Base-by-base conservation (phyloP, 441 rosid genomes). In the Heliophila coronopifolia region DNA sequence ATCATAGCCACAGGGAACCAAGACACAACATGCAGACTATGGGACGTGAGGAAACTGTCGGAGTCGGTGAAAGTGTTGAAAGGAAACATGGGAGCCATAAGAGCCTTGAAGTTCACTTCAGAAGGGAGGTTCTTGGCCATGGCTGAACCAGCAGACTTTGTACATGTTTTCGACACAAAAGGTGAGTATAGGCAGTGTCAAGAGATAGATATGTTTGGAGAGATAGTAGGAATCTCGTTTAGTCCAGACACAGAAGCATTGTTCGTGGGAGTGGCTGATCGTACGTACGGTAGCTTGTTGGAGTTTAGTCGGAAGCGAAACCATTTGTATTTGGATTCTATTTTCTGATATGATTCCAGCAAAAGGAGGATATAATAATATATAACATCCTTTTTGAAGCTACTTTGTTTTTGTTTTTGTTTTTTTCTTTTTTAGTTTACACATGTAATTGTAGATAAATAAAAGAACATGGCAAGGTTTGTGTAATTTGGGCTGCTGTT, bases 121-220 rank as follows among this genome's bases (percentile, higher is more conserved):
- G 79, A 80, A 8, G 92, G 92, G 18, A 59, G 71, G 58, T 83
- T 80, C 66, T 54, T 83, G 56, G 92, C 77, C 9, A 83, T 83
- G 79, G 84, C 84, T 6, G 87, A 83, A 61, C 79, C 92, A 6
- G 87, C 84, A 1, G 92, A 83, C 51, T 83, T 83, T 23, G 79
- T 80, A 3, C 92, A 80, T 32, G 23, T 83, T 38, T 73, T 77
- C 7, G 79, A 79, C 49, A 63, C 79, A 0, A 63, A 67, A 16
- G 76, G 79, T 1, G 84, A 60, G 26, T 83, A 74, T 3, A 44
- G 13, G 20, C 59, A 44, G 17, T 69, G 77, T 52, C 87, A 83
- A 63, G 84, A 83, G 74, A 83, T 83, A 2, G 87, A 83, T 63
- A 18, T 83, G 31, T 83, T 83, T 16, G 92, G 87, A 5, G 87